Evolutionary conservation across 371 early-diverging fungal genomes (phyloP), one percentile per base, ranked within the genome.

Genomic region (Mucor sp.): DNA sequence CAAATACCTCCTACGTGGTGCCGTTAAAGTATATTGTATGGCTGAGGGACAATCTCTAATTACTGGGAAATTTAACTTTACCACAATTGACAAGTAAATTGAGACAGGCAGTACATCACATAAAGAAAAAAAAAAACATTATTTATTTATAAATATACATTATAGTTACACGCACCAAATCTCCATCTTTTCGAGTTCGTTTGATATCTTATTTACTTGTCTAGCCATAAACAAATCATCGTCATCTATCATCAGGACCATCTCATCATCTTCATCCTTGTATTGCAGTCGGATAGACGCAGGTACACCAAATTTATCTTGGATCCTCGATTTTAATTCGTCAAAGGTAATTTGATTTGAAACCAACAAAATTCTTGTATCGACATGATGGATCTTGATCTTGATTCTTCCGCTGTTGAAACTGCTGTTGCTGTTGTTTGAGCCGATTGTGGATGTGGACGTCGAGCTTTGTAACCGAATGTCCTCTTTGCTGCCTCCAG

Each of bases 161-260:
- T 47, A 19, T 47, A 47, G 47, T 47, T 71, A 33, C 27, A 76
- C 63, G 69, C 89, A 89, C 91, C 90, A 91, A 11, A 91, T 72
- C 66, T 91, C 91, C 68, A 89, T 71, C 56, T 86, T 84, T 65
- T 87, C 83, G 4, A 81, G 56, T 70, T 68, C 66, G 9, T 9
- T 63, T 74, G 84, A 79, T 6, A 85, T 85, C 39, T 84, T 79
- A 50, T 87, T 60, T 25, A 72, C 67, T 71, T 87, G 90, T 66
- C 88, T 80, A 33, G 95, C 95, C 78, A 95, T 89, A 65, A 90
- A 88, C 71, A 94, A 85, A 80, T 97, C 97, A 65, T 96, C 98
- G 35, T 96, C 89, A 75, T 96, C 97, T 25, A 91, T 91, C 89
- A 97, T 93, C 43, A 91, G 75, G 15, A 96, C 91, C 73, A 91